Evolutionary conservation across 1,139 yeast genomes (phyloP).

Genomic region (Kodamaea anthophila): DNA sequence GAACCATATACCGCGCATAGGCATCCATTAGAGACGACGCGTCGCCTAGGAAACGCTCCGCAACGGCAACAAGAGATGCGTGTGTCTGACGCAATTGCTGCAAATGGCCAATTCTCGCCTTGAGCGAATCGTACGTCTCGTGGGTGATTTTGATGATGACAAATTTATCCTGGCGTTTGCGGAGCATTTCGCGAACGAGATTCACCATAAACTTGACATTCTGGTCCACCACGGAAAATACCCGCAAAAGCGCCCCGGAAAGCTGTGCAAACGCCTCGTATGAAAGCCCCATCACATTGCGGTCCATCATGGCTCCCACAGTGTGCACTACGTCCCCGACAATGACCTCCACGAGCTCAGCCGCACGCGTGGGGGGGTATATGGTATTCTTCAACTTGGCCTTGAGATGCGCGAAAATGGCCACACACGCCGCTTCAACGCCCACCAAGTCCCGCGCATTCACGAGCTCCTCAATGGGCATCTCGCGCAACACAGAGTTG

Average conservation of each 20-base stretch:
- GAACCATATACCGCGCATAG: conserved; percentile 24
- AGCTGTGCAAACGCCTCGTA: conserved; percentile 18
- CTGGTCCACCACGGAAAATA: conserved; percentile 25
- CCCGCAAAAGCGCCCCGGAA: conserved; percentile 12
- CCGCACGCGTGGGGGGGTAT: conserved; percentile 63
- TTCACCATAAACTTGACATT: conserved; percentile 34
- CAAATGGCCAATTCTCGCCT: conserved; percentile 42
- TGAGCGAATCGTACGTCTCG: conserved; percentile 34
- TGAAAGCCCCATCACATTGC: conserved; percentile 23
- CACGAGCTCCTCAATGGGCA: conserved; percentile 60
- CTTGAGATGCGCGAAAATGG: conserved; percentile 58
- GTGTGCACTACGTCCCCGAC: conserved; percentile 27
- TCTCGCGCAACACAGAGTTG: conserved; percentile 60
- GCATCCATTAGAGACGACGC: conserved; percentile 24
- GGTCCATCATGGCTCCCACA: conserved; percentile 18
- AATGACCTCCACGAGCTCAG: conserved; percentile 59
- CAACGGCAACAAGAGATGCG: conserved; percentile 37
- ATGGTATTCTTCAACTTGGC: conserved; percentile 46
- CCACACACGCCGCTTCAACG: conserved; percentile 40
- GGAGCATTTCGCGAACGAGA: conserved; percentile 64
- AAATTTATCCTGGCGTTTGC: conserved; percentile 72
- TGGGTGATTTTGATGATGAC: conserved; percentile 56
- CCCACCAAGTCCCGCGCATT: conserved; percentile 23
- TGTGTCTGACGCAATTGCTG: conserved; percentile 48
- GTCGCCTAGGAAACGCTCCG: conserved; percentile 21